phyloP scores from a whole-genome alignment of 2,329 filamentous ascomycete species.

The Talaromyces albobiverticillius region DNA sequence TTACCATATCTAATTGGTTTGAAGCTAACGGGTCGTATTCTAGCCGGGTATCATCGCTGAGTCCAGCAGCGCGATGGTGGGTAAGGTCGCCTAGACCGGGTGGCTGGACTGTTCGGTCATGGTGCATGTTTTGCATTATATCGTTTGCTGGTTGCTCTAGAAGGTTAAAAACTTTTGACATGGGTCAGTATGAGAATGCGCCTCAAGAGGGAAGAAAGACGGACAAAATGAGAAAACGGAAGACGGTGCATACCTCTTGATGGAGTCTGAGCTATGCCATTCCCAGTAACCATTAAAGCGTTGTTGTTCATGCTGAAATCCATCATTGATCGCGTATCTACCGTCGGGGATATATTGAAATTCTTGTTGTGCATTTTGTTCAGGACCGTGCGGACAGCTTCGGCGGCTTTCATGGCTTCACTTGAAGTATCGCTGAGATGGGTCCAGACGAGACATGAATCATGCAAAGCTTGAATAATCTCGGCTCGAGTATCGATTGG shows the following conservation, averaged over 20 bases:
- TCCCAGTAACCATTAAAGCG: background rate
- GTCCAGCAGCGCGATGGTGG: background rate
- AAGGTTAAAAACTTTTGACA: background rate
- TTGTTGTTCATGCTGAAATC: background rate
- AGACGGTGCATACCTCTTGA: background rate
- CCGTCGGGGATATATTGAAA: background rate
- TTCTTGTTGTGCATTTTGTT: background rate
- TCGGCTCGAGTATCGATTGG: background rate
- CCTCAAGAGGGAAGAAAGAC: background rate
- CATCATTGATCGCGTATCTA: background rate
- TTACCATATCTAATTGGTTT: background rate
- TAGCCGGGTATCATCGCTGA: background rate
- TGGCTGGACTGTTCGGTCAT: background rate
- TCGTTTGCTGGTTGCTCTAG: background rate
- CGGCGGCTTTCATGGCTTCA: background rate
- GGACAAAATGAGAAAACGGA: too few relatives aligned
- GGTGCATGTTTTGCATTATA: background rate
- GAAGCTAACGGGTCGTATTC: background rate
- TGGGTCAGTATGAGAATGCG: background rate
- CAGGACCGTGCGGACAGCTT: background rate
- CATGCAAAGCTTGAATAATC: background rate
- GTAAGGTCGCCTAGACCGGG: background rate
- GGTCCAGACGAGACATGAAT: constrained; percentile 6
- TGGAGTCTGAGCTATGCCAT: background rate
- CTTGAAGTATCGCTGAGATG: background rate